Evolutionary conservation across 306 rosid species (phyloP).

Genomic region (Macrotyloma uniflorum): DNA sequence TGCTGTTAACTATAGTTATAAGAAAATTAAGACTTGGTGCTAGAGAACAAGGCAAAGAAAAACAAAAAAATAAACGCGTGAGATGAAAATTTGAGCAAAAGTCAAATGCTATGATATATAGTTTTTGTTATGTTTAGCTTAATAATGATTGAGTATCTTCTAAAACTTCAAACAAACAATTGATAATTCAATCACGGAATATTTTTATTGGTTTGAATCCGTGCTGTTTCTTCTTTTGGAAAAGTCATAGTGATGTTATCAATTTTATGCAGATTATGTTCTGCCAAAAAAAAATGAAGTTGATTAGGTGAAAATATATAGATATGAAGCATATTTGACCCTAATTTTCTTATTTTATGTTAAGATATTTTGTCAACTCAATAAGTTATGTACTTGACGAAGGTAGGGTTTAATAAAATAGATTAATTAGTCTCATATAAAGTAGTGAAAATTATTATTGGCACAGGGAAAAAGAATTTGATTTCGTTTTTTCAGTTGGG

Average conservation of each 20-base stretch:
- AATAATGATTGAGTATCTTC: not conserved
- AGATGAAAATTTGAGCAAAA: not conserved
- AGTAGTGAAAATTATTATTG: not conserved
- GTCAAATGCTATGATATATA: not conserved
- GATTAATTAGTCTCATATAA: not conserved
- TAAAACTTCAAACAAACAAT: slow-evolving; percentile 21
- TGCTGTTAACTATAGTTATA: not conserved
- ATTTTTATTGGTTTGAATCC: not conserved
- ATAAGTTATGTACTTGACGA: not conserved
- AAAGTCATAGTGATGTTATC: too few relatives aligned
- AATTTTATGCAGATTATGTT: too few relatives aligned
- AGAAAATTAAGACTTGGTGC: slow-evolving; percentile 9
- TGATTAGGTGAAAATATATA: not conserved
- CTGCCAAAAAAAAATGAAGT: not conserved
- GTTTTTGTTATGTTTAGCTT: not conserved
- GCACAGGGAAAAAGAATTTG: not conserved
- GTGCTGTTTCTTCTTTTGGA: not conserved
- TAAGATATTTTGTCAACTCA: not conserved
- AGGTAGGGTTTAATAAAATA: not conserved
- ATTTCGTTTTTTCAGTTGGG: not conserved
- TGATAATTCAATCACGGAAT: not conserved
- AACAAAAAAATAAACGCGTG: not conserved
- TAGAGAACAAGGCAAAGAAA: not conserved
- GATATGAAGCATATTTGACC: not conserved
- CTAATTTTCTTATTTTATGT: not conserved